A percentile compares a stretch with the other conserved stretches of the same genome.
Evolutionary conservation across 140 eudicot species (phyloP).

Genomic region (Oenanthe javanica): DNA sequence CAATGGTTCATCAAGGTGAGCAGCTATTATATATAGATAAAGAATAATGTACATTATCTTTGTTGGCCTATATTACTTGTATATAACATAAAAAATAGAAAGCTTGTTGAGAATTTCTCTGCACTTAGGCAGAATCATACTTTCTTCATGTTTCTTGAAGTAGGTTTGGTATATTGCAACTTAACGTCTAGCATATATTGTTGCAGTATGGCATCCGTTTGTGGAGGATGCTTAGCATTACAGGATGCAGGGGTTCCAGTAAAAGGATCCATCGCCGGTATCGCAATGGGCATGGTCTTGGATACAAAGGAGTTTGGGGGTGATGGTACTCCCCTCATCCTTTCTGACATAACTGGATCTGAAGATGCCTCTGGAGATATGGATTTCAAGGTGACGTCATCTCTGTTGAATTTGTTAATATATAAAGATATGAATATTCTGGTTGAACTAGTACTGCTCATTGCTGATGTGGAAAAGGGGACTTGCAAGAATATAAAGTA

Average conservation of each 20-base stretch:
- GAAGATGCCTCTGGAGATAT: conserved; percentile 99
- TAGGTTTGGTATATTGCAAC: not conserved
- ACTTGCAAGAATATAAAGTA: conserved; percentile 4
- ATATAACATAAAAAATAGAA: not conserved
- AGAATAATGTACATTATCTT: conserved; percentile 1
- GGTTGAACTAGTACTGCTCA: not conserved
- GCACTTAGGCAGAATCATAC: not conserved
- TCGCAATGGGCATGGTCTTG: conserved; percentile 97
- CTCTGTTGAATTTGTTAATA: not conserved
- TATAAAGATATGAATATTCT: not conserved
- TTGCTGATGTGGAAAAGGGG: not conserved
- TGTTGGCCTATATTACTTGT: not conserved
- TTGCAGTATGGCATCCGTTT: conserved; percentile 95
- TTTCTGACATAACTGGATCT: conserved; percentile 91
- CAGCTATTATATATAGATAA: not conserved
- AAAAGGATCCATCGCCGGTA: conserved; percentile 83
- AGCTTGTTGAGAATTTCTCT: not conserved
- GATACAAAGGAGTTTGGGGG: conserved; percentile 99
- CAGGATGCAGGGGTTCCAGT: conserved; percentile 98
- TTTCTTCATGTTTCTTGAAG: conserved; percentile 1
- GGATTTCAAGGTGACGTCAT: conserved; percentile 82
- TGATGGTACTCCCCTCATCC: conserved; percentile 96
- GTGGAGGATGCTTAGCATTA: conserved; percentile 96
- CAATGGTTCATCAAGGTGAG: conserved; percentile 96
- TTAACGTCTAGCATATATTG: conserved; percentile 14